Evolutionary conservation across 2,329 filamentous ascomycete species (phyloP), one percentile per base, ranked within the genome.

Genomic region (Colletotrichum simmondsii): DNA sequence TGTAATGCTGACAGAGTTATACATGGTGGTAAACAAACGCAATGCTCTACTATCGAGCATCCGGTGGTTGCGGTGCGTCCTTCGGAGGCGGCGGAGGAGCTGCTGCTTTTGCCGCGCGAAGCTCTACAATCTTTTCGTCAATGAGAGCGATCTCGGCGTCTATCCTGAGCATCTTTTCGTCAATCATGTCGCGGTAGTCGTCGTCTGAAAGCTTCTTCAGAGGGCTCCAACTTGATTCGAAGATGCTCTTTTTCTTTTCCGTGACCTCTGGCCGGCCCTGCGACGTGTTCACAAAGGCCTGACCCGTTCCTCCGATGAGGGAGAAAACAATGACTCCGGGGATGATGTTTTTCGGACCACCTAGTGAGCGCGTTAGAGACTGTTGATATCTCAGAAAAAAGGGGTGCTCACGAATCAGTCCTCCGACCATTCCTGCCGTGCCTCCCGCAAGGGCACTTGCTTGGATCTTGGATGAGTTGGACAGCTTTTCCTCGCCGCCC

Each of bases 111-210:
- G 66, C 58, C n/a, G 71, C 69, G 66, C 77, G 75, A 24, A 86
- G 65, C 57, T 82, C 80, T 1, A 79, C 88, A 76, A 97, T 94
- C 78, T 90, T 91, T 66, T 96, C 94, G 77, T 97, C 93, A 46
- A 96, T 86, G 5, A 97, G 81, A 0, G 93, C 91, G 80, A 97
- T 95, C 74, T 96, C 93, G 1, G 90, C 93, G 75, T 97, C 92
- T 3, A 96, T 83, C 74, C 86, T 88, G 30, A 96, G 80, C 53
- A 95, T 83, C 82, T 92, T 94, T 80, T 95, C 93, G 35, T 87
- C 85, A 77, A 97, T 85, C 83, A 95, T 91, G 1, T 87, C 83
- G 71, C 89, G 88, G 78, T 97, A 97, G 76, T 97, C 91, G 30
- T 92, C 87, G 76, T 97, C 92, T 0, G 90, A 90, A 30, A 97